Conservation (phyloP, 371 early-diverging fungal genomes). For the Mycotypha africana region DNA sequence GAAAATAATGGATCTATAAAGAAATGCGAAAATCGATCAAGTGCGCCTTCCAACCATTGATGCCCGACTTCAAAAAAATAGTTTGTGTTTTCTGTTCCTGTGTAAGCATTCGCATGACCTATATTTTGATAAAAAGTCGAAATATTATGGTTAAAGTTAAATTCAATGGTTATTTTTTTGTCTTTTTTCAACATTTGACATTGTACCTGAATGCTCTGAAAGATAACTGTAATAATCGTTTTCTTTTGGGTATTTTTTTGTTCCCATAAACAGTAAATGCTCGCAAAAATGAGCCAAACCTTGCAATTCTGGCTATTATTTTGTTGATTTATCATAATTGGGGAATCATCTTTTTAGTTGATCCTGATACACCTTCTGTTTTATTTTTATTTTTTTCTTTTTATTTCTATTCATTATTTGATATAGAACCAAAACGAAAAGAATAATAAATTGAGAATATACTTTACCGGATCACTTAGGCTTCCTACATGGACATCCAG, state of each 20-base stretch:
- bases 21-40: conserved; percentile 95
- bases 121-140: too few relatives aligned
- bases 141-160: too few relatives aligned
- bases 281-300: conserved; percentile 99
- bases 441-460: background rate
- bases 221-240: conserved; percentile 89
- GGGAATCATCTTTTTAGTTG: too few relatives aligned
- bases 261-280: conserved; percentile 92
- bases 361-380: too few relatives aligned
- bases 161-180: too few relatives aligned
- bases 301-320: conserved; percentile 49
- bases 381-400: too few relatives aligned
- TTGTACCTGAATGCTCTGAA: conserved; percentile 74
- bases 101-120: conserved; percentile 91
- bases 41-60: conserved; percentile 81
- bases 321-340: too few relatives aligned
- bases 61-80: conserved; percentile 94
- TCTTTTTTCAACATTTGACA: background rate
- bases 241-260: conserved; percentile 83
- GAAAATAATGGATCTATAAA: conserved; percentile 88
- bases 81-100: conserved; percentile 79
- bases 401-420: too few relatives aligned
- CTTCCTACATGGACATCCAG: conserved; percentile 87
- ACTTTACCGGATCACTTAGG: conserved; percentile 17
- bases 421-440: background rate